Conservation (phyloP, 768 basidiomycete species). For the Russula vinacea region DNA sequence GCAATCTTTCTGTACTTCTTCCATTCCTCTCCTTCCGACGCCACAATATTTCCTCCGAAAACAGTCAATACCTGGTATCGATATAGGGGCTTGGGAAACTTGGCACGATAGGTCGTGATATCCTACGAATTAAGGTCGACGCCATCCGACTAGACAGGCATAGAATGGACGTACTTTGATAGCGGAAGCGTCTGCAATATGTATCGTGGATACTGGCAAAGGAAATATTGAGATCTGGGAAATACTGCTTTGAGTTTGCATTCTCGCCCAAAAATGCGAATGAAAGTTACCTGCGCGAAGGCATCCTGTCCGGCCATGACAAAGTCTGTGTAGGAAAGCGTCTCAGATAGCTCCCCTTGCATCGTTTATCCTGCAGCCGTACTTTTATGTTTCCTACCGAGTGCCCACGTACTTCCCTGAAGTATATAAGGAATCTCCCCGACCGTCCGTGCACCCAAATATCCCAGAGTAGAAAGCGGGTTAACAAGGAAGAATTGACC, state of each 20-base stretch:
- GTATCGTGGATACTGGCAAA: neutral
- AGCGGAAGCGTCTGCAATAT: slow-evolving; percentile 23
- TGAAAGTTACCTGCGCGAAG: neutral
- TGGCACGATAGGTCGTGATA: slow-evolving; percentile 45
- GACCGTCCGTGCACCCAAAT: neutral
- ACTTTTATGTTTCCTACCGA: slow-evolving; percentile 6
- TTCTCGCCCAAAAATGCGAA: no score
- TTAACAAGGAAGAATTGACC: slow-evolving; percentile 7
- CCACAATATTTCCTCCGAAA: slow-evolving; percentile 61
- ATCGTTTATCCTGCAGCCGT: neutral
- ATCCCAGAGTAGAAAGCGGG: neutral
- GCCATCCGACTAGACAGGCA: neutral
- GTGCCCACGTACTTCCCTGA: neutral
- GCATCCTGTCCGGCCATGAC: slow-evolving; percentile 17
- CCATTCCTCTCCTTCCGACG: slow-evolving; percentile 62
- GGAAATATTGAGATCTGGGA: slow-evolving; percentile 12
- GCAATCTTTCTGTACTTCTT: slow-evolving; percentile 60
- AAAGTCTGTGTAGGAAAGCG: slow-evolving; percentile 8
- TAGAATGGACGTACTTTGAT: slow-evolving; percentile 18
- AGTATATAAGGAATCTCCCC: neutral
- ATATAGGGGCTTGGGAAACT: slow-evolving; percentile 56
- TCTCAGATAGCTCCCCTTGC: neutral
- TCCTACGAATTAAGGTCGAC: slow-evolving; percentile 40
- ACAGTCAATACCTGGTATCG: slow-evolving; percentile 47
- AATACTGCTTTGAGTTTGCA: neutral